phyloP scores from a whole-genome alignment of 176 grass and related monocot genomes.

The Saccharum spontaneum region DNA sequence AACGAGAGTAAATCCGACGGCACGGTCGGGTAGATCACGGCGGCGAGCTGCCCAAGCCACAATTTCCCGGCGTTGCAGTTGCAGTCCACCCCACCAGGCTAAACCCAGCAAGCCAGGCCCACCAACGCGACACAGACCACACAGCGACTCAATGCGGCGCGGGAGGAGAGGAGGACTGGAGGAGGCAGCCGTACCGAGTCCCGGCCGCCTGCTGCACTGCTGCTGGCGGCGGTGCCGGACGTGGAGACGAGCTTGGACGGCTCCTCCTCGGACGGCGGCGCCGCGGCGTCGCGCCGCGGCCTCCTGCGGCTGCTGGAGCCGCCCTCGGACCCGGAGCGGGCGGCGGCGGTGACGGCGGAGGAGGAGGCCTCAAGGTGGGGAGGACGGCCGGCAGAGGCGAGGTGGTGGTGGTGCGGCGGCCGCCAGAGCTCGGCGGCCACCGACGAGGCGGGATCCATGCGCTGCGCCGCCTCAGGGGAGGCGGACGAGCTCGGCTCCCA shows the following conservation, averaged over 20 bases:
- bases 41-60: neutral
- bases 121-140: slow-evolving; percentile 9
- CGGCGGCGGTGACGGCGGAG: slow-evolving; percentile 37
- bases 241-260: slow-evolving; percentile 58
- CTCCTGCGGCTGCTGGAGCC: slow-evolving; percentile 28
- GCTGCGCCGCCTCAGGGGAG: neutral
- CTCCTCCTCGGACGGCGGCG: slow-evolving; percentile 36
- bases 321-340: slow-evolving; percentile 4
- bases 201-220: neutral
- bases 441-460: slow-evolving; percentile 27
- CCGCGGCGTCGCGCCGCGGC: neutral
- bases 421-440: slow-evolving; percentile 35
- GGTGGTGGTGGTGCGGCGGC: slow-evolving; percentile 11
- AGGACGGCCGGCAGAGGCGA: neutral
- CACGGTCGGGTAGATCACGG: slow-evolving; percentile 8
- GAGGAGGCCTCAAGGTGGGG: slow-evolving; percentile 31
- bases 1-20: neutral
- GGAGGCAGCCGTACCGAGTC: slow-evolving; percentile 33
- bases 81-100: neutral
- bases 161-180: neutral
- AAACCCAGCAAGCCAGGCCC: neutral
- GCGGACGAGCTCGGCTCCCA: neutral
- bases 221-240: slow-evolving; percentile 6
- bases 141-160: slow-evolving; percentile 1
- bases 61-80: neutral